These are phyloP conservation scores for Phytopythium kandeliae DNA, from an alignment of 352 stramenopile genomes.

Conservation along the genomic window DNA sequence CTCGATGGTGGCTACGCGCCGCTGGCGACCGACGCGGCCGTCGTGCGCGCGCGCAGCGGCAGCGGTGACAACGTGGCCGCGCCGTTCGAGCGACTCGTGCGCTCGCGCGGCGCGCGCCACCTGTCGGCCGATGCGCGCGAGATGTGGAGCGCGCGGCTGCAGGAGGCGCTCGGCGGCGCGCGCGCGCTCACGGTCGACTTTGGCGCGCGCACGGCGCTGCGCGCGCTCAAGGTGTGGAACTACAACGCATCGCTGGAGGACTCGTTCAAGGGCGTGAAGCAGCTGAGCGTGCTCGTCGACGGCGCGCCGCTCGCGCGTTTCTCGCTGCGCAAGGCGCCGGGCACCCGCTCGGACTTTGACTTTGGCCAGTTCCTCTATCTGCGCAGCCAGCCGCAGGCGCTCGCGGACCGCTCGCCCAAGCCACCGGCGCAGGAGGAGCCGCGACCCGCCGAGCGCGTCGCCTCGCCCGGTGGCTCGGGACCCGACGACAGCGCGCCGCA, in stretches of 20 bases:
- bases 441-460: too few relatives aligned
- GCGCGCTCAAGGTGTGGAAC: constrained; percentile 70
- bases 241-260: constrained; percentile 75
- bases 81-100: constrained; percentile 31
- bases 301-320: constrained; percentile 33
- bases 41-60: neutral
- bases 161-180: constrained; percentile 14
- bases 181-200: constrained; percentile 49
- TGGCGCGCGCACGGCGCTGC: constrained; percentile 27
- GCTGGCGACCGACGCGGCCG: constrained; percentile 11
- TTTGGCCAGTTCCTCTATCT: constrained; percentile 81
- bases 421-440: neutral
- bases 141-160: constrained; percentile 61
- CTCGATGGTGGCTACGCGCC: constrained; percentile 51
- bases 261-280: constrained; percentile 72
- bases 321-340: constrained; percentile 75
- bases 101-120: constrained; percentile 34
- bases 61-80: constrained; percentile 7
- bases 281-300: constrained; percentile 50
- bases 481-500: neutral
- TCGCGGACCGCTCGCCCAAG: neutral
- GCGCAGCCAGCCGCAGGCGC: constrained; percentile 10
- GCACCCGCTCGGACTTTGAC: constrained; percentile 74
- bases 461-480: too few relatives aligned
- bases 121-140: constrained; percentile 36